phyloP scores from a whole-genome alignment of 306 rosid genomes.

The Quercus agrifolia region DNA sequence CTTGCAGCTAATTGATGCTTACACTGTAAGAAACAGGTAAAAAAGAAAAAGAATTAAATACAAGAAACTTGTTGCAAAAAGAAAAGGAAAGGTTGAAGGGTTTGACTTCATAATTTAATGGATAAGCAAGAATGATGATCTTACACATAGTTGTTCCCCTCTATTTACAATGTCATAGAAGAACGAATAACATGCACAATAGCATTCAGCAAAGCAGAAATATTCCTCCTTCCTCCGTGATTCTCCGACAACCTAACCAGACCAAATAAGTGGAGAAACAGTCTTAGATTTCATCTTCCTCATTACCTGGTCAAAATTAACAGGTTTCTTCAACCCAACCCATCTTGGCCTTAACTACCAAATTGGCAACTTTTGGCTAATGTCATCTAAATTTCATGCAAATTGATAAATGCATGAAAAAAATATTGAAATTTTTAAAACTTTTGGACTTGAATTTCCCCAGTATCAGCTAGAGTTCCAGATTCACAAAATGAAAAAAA shows the following conservation, averaged over 20 bases:
- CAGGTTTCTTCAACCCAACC: neutral
- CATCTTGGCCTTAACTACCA: neutral
- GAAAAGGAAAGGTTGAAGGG: slow-evolving; percentile 4
- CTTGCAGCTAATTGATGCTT: slow-evolving; percentile 91
- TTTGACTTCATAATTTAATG: neutral
- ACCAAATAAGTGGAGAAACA: neutral
- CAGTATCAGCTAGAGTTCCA: neutral
- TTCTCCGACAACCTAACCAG: slow-evolving; percentile 72
- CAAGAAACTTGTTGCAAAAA: neutral
- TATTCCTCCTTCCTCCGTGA: slow-evolving; percentile 79
- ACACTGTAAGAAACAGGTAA: slow-evolving; percentile 43
- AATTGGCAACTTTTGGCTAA: neutral
- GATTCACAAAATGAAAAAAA: neutral
- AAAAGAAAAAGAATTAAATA: neutral
- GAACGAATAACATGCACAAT: slow-evolving; percentile 85
- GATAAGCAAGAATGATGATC: slow-evolving; percentile 22
- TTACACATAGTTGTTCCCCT: slow-evolving; percentile 88
- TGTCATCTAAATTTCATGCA: neutral
- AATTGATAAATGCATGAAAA: neutral
- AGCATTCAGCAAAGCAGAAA: slow-evolving; percentile 71
- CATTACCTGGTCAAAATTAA: neutral
- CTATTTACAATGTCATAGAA: slow-evolving; percentile 78
- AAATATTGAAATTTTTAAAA: neutral
- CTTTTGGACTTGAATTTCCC: neutral
- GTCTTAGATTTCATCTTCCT: neutral